Percentiles rank a stretch among this genome's conserved stretches.
phyloP scores from a whole-genome alignment of 179 eudicot species.

The Silene coronaria region DNA sequence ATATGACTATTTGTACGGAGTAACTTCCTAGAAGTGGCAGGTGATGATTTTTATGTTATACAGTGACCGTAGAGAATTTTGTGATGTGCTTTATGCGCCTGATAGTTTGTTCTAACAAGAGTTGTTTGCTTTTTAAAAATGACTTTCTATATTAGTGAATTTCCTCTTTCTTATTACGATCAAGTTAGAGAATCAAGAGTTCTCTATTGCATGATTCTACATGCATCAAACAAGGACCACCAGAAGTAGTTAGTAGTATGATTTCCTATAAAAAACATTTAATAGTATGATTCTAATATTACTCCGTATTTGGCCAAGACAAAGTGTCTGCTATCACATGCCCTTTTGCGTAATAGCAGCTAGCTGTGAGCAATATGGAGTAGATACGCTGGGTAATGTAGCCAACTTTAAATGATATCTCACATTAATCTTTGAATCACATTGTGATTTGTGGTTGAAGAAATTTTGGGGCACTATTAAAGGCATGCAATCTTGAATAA shows the following conservation, averaged over 20 bases:
- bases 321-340: not conserved
- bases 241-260: not conserved
- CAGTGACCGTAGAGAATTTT: not conserved
- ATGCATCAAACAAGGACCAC: not conserved
- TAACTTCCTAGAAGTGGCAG: not conserved
- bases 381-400: not conserved
- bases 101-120: not conserved
- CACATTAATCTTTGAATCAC: not conserved
- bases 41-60: not conserved
- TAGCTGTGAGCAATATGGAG: not conserved
- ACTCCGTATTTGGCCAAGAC: not conserved
- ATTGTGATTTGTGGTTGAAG: not conserved
- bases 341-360: constrained; percentile 2
- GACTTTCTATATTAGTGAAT: not conserved
- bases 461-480: not conserved
- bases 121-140: not conserved
- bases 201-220: not conserved
- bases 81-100: not conserved
- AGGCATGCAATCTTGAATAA: not conserved
- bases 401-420: not conserved
- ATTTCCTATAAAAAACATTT: too few species aligned
- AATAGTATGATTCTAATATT: not conserved
- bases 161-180: not conserved
- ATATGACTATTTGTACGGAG: not conserved
- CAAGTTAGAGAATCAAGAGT: not conserved